A percentile compares a stretch with the other conserved stretches of the same genome.
Conservation (phyloP, 306 rosid genomes). For the Quercus engelmannii region DNA sequence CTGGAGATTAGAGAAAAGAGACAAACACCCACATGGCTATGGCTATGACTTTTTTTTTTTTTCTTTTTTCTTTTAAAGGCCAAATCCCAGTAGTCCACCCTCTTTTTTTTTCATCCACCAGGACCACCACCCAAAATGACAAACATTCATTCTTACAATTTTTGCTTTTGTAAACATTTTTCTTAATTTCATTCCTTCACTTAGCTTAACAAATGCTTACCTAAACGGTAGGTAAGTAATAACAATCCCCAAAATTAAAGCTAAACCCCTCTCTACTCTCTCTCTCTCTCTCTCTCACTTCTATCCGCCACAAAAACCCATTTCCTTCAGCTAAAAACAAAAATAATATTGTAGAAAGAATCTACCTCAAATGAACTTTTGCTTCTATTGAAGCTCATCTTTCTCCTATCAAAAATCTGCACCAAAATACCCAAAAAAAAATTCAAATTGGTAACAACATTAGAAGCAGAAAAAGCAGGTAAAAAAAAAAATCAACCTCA, state of each 20-base stretch:
- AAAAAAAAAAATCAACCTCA: background rate
- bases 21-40: conserved; percentile 50
- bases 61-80: background rate
- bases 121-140: conserved; percentile 20
- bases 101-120: conserved; percentile 13
- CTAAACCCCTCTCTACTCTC: background rate
- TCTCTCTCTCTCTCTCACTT: conserved; percentile 18
- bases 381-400: conserved; percentile 28
- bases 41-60: background rate
- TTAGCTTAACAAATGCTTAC: conserved; percentile 40
- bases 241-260: conserved; percentile 21
- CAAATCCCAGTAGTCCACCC: conserved; percentile 21
- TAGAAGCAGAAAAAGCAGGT: conserved; percentile 1
- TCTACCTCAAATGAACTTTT: conserved; percentile 36
- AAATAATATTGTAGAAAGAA: conserved; percentile 32
- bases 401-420: conserved; percentile 68
- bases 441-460: conserved; percentile 26
- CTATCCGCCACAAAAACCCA: conserved; percentile 35
- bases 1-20: conserved; percentile 40
- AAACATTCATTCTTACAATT: conserved; percentile 40
- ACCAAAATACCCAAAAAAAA: conserved; percentile 20
- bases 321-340: conserved; percentile 31
- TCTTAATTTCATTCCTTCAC: conserved; percentile 13
- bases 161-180: conserved; percentile 18
- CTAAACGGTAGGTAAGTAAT: conserved; percentile 25